Conservation (phyloP, 2,329 filamentous ascomycete genomes). For the Cladophialophora chaetospira region DNA sequence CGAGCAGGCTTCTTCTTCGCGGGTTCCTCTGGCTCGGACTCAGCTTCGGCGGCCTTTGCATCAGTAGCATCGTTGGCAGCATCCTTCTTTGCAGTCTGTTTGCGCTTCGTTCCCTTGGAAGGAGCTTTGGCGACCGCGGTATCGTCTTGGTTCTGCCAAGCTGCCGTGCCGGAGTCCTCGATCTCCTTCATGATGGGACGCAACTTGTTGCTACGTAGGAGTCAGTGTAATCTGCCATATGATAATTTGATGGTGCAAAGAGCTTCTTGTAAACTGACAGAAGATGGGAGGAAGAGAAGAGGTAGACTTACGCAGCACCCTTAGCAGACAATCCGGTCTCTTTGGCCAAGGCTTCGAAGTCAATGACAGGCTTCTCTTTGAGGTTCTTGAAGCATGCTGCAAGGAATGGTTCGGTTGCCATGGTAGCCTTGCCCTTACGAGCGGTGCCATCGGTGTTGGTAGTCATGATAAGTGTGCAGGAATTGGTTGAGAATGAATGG, state of each 20-base stretch:
- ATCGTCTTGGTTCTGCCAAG: neutral
- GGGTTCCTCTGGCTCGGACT: neutral
- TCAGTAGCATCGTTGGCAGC: slow-evolving; percentile 10
- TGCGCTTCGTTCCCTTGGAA: slow-evolving; percentile 21
- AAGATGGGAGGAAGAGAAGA: neutral
- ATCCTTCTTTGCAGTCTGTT: slow-evolving; percentile 10
- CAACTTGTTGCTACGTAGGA: slow-evolving; percentile 31
- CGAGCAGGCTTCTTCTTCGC: neutral
- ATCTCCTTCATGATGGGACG: slow-evolving; percentile 29
- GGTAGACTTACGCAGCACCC: slow-evolving; percentile 32
- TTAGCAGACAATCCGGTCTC: slow-evolving; percentile 29
- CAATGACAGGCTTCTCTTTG: slow-evolving; percentile 26
- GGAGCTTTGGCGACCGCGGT: neutral
- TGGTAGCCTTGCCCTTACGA: neutral
- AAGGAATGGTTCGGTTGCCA: slow-evolving; percentile 23
- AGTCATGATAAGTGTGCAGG: neutral
- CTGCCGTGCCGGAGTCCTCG: neutral
- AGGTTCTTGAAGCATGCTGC: slow-evolving; percentile 29
- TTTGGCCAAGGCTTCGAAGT: slow-evolving; percentile 25
- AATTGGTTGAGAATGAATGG: neutral
- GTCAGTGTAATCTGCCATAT: neutral
- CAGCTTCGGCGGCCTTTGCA: neutral
- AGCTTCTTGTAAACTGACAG: neutral
- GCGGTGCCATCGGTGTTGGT: slow-evolving; percentile 11
- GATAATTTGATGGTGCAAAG: neutral